These are phyloP conservation scores for Babesia microti DNA, from an alignment of 169 alveolate species.

Conservation along the genomic window DNA sequence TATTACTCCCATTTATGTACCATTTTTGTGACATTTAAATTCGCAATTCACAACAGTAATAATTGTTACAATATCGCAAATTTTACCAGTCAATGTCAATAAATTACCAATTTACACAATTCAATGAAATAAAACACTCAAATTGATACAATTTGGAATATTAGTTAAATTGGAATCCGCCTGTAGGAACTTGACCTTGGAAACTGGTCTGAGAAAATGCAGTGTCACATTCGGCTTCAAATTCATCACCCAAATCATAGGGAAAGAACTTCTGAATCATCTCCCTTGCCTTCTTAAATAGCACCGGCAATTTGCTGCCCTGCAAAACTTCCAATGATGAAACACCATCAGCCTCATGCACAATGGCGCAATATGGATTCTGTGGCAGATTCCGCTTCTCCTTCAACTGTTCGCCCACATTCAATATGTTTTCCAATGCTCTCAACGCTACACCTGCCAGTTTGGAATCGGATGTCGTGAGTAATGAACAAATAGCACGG, in stretches of 20 bases:
- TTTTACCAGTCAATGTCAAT: too few relatives aligned
- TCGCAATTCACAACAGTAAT: too few relatives aligned
- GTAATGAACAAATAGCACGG: conserved; percentile 72
- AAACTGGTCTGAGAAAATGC: not conserved
- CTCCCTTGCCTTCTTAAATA: conserved; percentile 55
- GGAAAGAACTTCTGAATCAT: conserved; percentile 58
- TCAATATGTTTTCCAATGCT: conserved; percentile 83
- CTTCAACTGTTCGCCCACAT: conserved; percentile 71
- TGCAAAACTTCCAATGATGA: conserved; percentile 54
- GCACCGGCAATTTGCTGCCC: conserved; percentile 53
- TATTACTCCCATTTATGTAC: too few relatives aligned
- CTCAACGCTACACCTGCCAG: conserved; percentile 80
- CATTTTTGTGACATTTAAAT: too few relatives aligned
- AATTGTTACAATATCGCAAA: too few relatives aligned
- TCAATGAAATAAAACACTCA: too few relatives aligned
- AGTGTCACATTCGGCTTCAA: conserved; percentile 4
- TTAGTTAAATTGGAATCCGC: conserved; percentile 38
- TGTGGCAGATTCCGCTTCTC: conserved; percentile 58
- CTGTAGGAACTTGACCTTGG: conserved; percentile 17
- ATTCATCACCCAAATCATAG: conserved; percentile 44
- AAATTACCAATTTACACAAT: too few relatives aligned
- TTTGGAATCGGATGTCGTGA: conserved; percentile 78
- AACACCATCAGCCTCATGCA: conserved; percentile 68
- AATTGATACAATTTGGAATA: too few relatives aligned
- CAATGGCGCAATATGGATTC: conserved; percentile 68